phyloP scores from a whole-genome alignment of 495 filamentous ascomycete species.

The Bombardia bombarda region DNA sequence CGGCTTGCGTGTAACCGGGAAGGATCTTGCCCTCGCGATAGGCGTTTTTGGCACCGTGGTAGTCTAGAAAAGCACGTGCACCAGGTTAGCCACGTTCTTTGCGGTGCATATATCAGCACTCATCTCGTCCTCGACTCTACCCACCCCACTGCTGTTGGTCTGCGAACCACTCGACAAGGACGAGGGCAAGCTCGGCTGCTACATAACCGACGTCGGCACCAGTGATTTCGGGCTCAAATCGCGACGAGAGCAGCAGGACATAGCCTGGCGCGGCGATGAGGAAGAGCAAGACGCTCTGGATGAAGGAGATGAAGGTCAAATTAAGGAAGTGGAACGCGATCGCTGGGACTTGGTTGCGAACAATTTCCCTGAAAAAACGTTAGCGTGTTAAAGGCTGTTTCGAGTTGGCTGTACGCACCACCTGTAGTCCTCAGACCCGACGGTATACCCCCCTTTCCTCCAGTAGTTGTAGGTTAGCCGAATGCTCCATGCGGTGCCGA shows the following conservation, averaged over 20 bases:
- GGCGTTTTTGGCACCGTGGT: conserved; percentile 67
- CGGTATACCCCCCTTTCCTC: conserved; percentile 84
- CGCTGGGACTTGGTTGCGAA: conserved; percentile 32
- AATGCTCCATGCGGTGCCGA: conserved; percentile 68
- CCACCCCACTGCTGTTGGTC: conserved; percentile 91
- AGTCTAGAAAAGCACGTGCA: conserved; percentile 38
- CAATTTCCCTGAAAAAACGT: conserved; percentile 40
- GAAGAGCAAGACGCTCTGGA: conserved; percentile 76
- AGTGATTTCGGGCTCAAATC: conserved; percentile 35
- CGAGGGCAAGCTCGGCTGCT: conserved; percentile 55
- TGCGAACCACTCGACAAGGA: conserved; percentile 70
- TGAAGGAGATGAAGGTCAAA: conserved; percentile 74
- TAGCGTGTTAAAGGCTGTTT: too few species aligned
- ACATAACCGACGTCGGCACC: conserved; percentile 62
- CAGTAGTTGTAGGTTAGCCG: conserved; percentile 96
- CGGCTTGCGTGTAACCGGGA: conserved; percentile 51
- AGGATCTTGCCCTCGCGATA: conserved; percentile 80
- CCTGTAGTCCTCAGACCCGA: conserved; percentile 90
- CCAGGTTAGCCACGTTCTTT: conserved; percentile 12
- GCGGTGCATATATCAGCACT: not conserved
- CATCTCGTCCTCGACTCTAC: conserved; percentile 5
- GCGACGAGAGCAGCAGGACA: conserved; percentile 53
- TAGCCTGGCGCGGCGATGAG: conserved; percentile 76
- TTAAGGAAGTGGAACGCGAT: conserved; percentile 76
- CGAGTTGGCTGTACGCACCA: conserved; percentile 43